Evolutionary conservation across 345 rosid species (phyloP).

Genomic region (Citrus maxima): DNA sequence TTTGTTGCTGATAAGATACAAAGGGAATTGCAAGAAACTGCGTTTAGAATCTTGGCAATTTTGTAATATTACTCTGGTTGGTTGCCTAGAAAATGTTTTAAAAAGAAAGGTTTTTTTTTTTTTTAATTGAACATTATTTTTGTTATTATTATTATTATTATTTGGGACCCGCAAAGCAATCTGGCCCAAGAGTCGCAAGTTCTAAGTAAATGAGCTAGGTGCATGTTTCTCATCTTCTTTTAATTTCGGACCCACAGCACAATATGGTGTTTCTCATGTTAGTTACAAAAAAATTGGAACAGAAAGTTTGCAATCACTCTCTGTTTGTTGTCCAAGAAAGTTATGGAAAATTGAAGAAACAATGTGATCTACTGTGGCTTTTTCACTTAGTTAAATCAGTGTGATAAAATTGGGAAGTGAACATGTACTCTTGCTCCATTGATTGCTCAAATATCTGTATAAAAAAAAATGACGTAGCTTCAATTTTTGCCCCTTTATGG

Average conservation of each 20-base stretch:
- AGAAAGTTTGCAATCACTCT: not conserved
- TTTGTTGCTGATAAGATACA: constrained; percentile 4
- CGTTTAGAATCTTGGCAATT: not conserved
- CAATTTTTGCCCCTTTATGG: too few relatives aligned
- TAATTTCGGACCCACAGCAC: not conserved
- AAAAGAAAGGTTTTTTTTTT: not conserved
- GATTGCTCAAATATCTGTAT: not conserved
- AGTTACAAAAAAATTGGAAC: not conserved
- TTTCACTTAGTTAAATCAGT: not conserved
- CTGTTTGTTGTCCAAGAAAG: not conserved
- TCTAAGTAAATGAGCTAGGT: not conserved
- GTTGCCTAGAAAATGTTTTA: not conserved
- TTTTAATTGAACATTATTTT: not conserved
- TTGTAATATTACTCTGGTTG: not conserved
- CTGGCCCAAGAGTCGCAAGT: not conserved
- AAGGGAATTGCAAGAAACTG: not conserved
- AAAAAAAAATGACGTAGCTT: too few relatives aligned
- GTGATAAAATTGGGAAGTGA: not conserved
- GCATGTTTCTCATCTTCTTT: not conserved
- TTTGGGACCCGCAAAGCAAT: not conserved
- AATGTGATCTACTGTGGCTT: not conserved
- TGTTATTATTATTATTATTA: not conserved
- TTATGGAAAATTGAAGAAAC: not conserved
- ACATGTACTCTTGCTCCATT: not conserved
- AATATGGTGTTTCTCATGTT: not conserved